Evolutionary conservation across 306 rosid species (phyloP), one percentile per base, ranked within the genome.

Genomic region (Cicer judaicum): DNA sequence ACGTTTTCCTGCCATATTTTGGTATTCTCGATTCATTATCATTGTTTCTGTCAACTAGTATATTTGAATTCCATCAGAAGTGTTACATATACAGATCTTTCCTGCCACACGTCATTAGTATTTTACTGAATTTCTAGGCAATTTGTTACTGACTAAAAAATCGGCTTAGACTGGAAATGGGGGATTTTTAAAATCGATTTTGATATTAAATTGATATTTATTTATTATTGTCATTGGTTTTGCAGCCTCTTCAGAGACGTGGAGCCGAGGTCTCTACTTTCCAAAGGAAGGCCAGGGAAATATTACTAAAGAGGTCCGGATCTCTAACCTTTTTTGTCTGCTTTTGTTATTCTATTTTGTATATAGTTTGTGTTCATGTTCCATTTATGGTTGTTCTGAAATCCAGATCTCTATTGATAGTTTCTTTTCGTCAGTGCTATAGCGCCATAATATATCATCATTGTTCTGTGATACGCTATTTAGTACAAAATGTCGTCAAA

Each of bases 241-340:
- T 90, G 83, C 92, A 92, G 99, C 92, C 72, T 76, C 84, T 68
- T 88, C 95, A 36, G 82, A 84, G 59, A 78, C 73, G 0, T 92
- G 97, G 97, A 82, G 74, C 66, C 84, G 78, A 34, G 97, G 92
- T 70, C 88, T 94, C 73, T 88, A 84, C 89, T 87, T 91, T 79
- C 84, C 80, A 55, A 81, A 29, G 47, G 89, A 83, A 71, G 88
- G 85, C 75, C 84, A 82, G 72, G 89, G 74, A 41, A 78, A 82
- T 72, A 76, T 84, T 71, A 34, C 86, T 29, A 90, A 89, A 73
- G 98, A 93, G 98, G 98, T 91, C 21, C 67, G 44, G 24, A 57
- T 81, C 54, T 56, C 52, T 54, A 7, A 12, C 72, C 66, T 24
- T 41, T 4, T 53, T 65, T 85, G 18, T 78, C 43, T 78, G 36